Evolutionary conservation across 768 basidiomycete genomes (phyloP), one percentile per base, ranked within the genome.

Genomic region (Chiua virens): DNA sequence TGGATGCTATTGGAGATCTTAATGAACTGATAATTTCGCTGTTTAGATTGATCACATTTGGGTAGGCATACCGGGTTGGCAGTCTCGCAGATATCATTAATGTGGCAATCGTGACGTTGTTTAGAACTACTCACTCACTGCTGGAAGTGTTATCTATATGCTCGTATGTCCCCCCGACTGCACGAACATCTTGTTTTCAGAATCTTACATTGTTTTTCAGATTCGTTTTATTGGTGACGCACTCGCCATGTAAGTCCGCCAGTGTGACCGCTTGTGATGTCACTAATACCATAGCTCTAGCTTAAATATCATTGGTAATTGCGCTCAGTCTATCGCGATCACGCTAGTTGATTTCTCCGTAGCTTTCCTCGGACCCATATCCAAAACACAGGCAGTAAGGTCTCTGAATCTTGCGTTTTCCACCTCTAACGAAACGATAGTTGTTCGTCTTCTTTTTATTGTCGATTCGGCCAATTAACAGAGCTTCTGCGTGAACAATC

Each of bases 161-260:
- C 30, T 30, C 13, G 30, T 30, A 30, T 14, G 30, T 30, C 11
- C 3, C 13, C 30, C 30, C 10, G 30, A 30, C 3, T 30, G 3
- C 10, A 1, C 30, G 10, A 13, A 10, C 7, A 11, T 30, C 9
- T 30, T 14, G 30, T 30, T 11, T 30, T 30, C 30, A 14, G 37
- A n/a, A 27, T 43, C 14, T 41, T 20, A 3, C 20, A 14, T 28
- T 20, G 38, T 23, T 37, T 22, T 5, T 15, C 22, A 64, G 62
- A 62, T 63, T 17, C 63, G 63, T 8, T 63, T 59, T n/a, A 45
- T 64, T 3, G 62, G 62, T n/a, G 48, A 64, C 30, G 47, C 30
- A 2, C 21, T 65, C 21, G 49, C 44, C 20, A 56, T 59, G 62
- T 63, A 23, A 54, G 62, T 44, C 30, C 7, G 30, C 7, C 5